A percentile compares a stretch with the other conserved stretches of the same genome.
Conservation (phyloP, 2,329 filamentous ascomycete species). For the Leptographium galeiforme region DNA sequence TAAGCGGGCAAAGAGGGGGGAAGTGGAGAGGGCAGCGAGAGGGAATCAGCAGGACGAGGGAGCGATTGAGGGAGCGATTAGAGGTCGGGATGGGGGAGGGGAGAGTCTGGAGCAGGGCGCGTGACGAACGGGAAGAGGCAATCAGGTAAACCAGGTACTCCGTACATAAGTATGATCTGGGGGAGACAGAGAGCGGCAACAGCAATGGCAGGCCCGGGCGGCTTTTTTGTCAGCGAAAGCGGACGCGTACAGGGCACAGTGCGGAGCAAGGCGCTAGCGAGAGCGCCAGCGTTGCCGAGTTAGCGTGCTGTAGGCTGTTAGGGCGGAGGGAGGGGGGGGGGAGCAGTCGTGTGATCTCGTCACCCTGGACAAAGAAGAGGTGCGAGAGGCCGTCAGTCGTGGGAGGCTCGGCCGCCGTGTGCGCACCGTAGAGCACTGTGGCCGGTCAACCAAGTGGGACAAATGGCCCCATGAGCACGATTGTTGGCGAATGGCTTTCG, state of each 20-base stretch:
- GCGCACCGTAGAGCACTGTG: no score
- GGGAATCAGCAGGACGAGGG: background rate
- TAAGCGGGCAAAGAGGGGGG: background rate
- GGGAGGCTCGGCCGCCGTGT: no score
- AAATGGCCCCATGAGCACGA: background rate
- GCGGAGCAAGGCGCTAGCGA: background rate
- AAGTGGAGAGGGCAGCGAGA: background rate
- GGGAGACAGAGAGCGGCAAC: background rate
- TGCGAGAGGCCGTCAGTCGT: no score
- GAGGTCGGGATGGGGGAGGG: background rate
- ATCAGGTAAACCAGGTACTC: no score
- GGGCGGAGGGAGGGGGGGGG: background rate
- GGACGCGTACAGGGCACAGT: no score
- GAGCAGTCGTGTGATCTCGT: background rate
- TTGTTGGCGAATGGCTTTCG: constrained; percentile 6
- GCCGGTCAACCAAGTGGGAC: no score
- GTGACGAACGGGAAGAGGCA: background rate
- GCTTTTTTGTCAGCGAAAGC: no score
- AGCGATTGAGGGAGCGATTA: background rate
- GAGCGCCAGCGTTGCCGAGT: background rate
- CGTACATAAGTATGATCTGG: background rate
- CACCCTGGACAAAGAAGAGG: background rate
- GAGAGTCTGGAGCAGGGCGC: no score
- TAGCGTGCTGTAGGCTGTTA: background rate
- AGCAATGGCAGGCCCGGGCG: no score